Evolutionary conservation across 2,329 filamentous ascomycete species (phyloP).

Genomic region (Botrytis aclada): DNA sequence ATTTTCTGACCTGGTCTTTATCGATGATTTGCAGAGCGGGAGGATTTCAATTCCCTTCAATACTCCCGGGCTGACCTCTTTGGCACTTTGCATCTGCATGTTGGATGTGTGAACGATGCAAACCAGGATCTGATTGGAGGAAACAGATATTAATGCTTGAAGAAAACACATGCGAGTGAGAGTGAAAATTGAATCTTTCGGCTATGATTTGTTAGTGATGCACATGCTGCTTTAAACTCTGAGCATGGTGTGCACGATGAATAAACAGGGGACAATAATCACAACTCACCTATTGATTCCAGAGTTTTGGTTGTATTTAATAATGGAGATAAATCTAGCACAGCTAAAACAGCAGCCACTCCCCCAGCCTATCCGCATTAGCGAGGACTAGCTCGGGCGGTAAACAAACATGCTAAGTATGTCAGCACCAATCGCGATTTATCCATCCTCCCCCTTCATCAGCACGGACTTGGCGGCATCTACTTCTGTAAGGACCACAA

Average conservation of each 20-base stretch:
- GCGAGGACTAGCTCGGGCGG: constrained; percentile 15
- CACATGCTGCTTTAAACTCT: neutral
- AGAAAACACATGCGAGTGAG: constrained; percentile 7
- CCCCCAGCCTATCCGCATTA: constrained; percentile 14
- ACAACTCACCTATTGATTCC: neutral
- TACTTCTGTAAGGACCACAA: neutral
- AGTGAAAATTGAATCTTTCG: neutral
- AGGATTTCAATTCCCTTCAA: constrained; percentile 8
- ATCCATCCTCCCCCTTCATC: neutral
- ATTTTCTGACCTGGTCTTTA: neutral
- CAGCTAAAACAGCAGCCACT: neutral
- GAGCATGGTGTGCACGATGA: neutral
- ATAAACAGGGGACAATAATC: too few relatives aligned
- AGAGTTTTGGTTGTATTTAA: neutral
- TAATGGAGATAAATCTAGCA: neutral
- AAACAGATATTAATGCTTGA: neutral
- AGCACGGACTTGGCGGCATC: constrained; percentile 14
- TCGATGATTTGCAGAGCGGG: constrained; percentile 19
- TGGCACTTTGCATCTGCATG: constrained; percentile 3
- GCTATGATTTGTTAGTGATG: constrained; percentile 10
- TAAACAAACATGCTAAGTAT: neutral
- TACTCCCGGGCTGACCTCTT: neutral
- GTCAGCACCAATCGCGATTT: constrained; percentile 5
- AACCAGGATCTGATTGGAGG: constrained; percentile 9
- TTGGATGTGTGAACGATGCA: neutral